phyloP scores from a whole-genome alignment of 169 alveolate genomes.

The Eimeria falciformis region DNA sequence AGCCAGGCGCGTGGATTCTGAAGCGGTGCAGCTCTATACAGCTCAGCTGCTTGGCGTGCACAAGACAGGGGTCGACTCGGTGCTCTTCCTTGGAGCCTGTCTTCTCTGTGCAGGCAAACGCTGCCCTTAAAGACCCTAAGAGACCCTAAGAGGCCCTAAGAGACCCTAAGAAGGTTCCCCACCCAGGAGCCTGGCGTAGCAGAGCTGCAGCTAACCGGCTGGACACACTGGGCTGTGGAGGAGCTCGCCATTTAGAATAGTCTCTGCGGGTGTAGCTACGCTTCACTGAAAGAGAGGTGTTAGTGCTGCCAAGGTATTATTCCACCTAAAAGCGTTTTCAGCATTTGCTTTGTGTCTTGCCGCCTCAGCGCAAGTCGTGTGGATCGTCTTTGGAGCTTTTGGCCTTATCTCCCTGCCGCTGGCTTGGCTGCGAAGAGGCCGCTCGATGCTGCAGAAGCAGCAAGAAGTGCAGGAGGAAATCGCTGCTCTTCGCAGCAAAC shows the following conservation, averaged over 20 bases:
- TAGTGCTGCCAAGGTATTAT: too few relatives aligned
- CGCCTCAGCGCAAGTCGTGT: conserved; percentile 52
- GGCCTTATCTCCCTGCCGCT: conserved; percentile 34
- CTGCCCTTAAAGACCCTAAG: background rate
- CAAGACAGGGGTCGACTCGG: conserved; percentile 57
- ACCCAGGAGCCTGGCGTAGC: too few relatives aligned
- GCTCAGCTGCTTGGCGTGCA: conserved; percentile 62
- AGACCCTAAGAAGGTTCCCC: too few relatives aligned
- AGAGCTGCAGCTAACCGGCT: too few relatives aligned
- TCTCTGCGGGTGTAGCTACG: too few relatives aligned
- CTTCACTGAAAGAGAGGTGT: too few relatives aligned
- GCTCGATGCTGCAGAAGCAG: conserved; percentile 46
- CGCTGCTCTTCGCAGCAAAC: conserved; percentile 24
- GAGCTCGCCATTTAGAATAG: too few relatives aligned
- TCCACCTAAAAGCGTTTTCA: too few relatives aligned
- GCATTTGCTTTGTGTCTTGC: background rate
- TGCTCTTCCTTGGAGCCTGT: conserved; percentile 43
- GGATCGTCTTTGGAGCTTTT: conserved; percentile 57
- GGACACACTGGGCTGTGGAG: too few relatives aligned
- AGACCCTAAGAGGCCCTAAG: background rate
- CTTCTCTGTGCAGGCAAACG: conserved; percentile 48
- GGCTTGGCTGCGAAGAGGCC: conserved; percentile 38
- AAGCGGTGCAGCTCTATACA: conserved; percentile 57
- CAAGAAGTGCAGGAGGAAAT: conserved; percentile 40
- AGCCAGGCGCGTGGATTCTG: conserved; percentile 49